These are phyloP conservation scores for Rhodotorula glutinis DNA, from an alignment of 1,284 basidiomycete species.

Conservation along the genomic window DNA sequence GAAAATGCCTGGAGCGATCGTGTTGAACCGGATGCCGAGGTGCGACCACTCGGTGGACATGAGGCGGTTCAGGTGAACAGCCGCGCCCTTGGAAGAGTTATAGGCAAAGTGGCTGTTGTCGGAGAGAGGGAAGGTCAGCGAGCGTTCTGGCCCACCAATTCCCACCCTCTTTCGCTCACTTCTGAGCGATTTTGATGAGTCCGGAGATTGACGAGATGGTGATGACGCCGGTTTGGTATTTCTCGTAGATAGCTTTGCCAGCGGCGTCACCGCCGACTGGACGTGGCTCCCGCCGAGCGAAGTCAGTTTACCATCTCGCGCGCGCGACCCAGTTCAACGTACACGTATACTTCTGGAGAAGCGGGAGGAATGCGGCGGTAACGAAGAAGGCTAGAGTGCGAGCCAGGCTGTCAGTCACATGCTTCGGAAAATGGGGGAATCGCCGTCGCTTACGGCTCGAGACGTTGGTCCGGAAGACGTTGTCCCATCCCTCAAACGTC, in stretches of 20 bases:
- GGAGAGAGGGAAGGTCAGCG: background rate
- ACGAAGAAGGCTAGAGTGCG: conserved; percentile 59
- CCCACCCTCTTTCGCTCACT: conserved; percentile 39
- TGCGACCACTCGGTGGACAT: conserved; percentile 69
- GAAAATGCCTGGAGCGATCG: conserved; percentile 60
- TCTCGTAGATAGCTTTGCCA: conserved; percentile 55
- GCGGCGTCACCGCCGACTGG: conserved; percentile 10
- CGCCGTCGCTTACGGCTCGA: conserved; percentile 17
- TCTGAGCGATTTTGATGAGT: conserved; percentile 63
- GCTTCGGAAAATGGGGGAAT: background rate
- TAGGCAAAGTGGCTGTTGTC: conserved; percentile 1
- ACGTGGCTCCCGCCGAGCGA: too few relatives aligned
- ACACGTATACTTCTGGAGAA: conserved; percentile 57
- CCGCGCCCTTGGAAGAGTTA: conserved; percentile 66
- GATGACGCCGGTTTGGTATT: conserved; percentile 55
- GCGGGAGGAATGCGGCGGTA: conserved; percentile 67
- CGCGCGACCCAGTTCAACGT: too few relatives aligned
- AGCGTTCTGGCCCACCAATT: conserved; percentile 44
- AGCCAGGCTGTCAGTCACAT: background rate
- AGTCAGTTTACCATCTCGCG: too few relatives aligned
- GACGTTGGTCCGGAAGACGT: conserved; percentile 52
- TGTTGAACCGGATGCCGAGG: conserved; percentile 62
- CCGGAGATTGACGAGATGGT: conserved; percentile 75
- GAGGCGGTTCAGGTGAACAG: conserved; percentile 68
- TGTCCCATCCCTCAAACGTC: conserved; percentile 62